Conservation (phyloP, 139 green algal species). For the Spirogloea muscicola region DNA sequence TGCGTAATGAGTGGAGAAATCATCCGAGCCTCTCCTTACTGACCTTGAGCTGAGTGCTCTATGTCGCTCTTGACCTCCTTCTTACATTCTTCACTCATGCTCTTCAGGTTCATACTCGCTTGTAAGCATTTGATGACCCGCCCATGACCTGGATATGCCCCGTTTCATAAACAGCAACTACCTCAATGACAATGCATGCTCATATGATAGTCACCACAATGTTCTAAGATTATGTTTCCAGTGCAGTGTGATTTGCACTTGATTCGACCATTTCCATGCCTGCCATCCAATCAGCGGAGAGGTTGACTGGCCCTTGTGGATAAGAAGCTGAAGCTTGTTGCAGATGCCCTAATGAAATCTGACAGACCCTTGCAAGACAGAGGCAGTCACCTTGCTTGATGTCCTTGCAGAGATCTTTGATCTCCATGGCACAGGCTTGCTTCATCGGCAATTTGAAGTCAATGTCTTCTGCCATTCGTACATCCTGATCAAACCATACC, state of each 20-base stretch:
- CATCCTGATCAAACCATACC: conserved; percentile 54
- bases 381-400: conserved; percentile 58
- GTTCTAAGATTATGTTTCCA: conserved; percentile 41
- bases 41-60: background rate
- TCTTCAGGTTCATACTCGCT: too few species aligned
- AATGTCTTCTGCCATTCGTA: conserved; percentile 44
- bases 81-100: background rate
- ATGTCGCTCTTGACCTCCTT: conserved; percentile 2
- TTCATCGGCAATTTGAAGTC: conserved; percentile 64
- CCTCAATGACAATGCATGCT: background rate
- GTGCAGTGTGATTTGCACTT: conserved; percentile 57
- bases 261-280: conserved; percentile 26
- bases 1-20: background rate
- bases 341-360: too few species aligned
- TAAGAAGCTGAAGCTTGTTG: too few species aligned
- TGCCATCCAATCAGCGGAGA: too few species aligned
- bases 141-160: too few species aligned
- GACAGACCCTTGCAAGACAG: too few species aligned
- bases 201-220: background rate
- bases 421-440: conserved; percentile 63
- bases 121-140: too few species aligned
- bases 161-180: background rate
- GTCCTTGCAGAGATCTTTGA: conserved; percentile 65
- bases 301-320: too few species aligned
- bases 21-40: background rate